Base-by-base conservation (phyloP, 768 basidiomycete species). In the Panus rudis region DNA sequence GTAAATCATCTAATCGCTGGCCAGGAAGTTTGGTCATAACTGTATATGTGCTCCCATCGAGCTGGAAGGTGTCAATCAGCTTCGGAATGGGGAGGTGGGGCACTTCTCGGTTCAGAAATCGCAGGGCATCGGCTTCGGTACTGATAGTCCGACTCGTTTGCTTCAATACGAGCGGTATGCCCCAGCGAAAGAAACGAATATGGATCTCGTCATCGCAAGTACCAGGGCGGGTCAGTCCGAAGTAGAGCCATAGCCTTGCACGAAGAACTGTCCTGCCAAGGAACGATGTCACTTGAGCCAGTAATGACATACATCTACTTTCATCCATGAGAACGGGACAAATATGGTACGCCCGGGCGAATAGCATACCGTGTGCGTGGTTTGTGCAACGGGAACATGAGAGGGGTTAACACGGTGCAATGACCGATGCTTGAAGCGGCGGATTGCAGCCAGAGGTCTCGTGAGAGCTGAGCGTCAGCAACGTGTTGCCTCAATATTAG, bases 11-110 rank as follows among this genome's bases (percentile, higher is more conserved):
- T 16, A 57, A 32, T 13, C 19, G 40, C 21, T 43, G 45, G 4
- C 53, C 57, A 7, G 48, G 46, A 12, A 56, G 45, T 34, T 43
- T 49, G 22, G 52, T 56, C 56, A 58, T 56, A 30, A 56, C 32
- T 3, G 55, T 49, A 45, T 56, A 58, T 11, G 52, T 43, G 16
- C 17, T 35, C 8, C 39, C 47, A 28, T 47, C 47, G 32, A 43
- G 21, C 2, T 42, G 38, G 42, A 57, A 51, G 21, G 48, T 47
- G 37, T 52, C 45, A 19, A 58, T 35, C 23, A 58, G 44, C 24
- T 33, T 39, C 13, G 57, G 57, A 7, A 58, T 58, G 11, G 57
- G 56, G 14, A 58, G 50, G 21, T 46, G 25, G 4, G 48, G 57
- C 8, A 26, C 32, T 37, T 41, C 37, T 22, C 12, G 19, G 37